Conservation (phyloP, 352 stramenopile species). For the Pythium guiyangense region DNA sequence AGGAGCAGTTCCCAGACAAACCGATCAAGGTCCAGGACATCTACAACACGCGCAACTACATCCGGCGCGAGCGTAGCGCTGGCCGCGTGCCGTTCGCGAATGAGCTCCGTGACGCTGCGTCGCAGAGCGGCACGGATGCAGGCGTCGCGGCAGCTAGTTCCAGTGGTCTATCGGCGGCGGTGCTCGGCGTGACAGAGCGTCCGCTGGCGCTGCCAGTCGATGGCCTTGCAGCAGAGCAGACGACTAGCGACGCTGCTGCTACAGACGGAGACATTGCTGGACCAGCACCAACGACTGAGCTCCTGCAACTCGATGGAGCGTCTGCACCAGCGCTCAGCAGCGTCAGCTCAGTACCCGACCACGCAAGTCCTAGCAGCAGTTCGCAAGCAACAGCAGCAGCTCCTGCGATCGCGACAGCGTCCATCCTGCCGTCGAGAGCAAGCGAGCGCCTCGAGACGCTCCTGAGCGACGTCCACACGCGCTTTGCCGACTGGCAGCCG, state of each 20-base stretch:
- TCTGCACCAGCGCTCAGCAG: no score
- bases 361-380: not conserved
- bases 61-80: slow-evolving; percentile 30
- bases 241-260: no score
- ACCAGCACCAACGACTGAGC: not conserved
- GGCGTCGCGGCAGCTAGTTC: no score
- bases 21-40: slow-evolving; percentile 47
- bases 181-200: no score
- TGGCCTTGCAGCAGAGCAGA: no score
- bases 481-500: slow-evolving; percentile 6
- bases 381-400: not conserved
- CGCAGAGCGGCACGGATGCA: not conserved
- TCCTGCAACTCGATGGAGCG: not conserved
- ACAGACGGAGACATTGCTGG: no score
- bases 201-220: no score
- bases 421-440: not conserved
- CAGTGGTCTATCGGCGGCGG: no score
- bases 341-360: no score
- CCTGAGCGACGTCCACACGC: not conserved
- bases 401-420: not conserved
- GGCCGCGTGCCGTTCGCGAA: slow-evolving; percentile 23
- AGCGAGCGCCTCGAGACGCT: slow-evolving; percentile 6
- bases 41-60: slow-evolving; percentile 48
- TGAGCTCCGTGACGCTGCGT: not conserved
- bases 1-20: slow-evolving; percentile 32